A percentile compares a stretch with the other conserved stretches of the same genome.
These are phyloP conservation scores for Amanita thiersii DNA, from an alignment of 768 basidiomycete species.

Conservation along the genomic window DNA sequence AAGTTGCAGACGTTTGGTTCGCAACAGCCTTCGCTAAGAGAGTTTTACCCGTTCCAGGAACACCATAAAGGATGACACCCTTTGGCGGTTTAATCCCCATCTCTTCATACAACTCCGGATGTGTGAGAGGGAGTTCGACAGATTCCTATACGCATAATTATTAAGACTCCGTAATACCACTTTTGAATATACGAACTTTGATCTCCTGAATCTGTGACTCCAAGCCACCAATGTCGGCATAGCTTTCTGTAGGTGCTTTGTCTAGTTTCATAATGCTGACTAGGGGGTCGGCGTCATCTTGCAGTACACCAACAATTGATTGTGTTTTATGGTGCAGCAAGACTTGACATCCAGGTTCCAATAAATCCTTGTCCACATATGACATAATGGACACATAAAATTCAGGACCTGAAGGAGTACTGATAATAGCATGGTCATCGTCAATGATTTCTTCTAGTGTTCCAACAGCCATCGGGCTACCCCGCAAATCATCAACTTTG, in stretches of 20 bases:
- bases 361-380: constrained; percentile 94
- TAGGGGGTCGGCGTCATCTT: constrained; percentile 92
- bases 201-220: constrained; percentile 99
- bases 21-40: constrained; percentile 96
- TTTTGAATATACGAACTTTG: constrained; percentile 47
- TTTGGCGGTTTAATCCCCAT: constrained; percentile 99
- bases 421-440: constrained; percentile 99
- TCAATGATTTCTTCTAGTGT: constrained; percentile 97
- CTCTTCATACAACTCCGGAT: constrained; percentile 98
- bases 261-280: constrained; percentile 99
- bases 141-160: constrained; percentile 62
- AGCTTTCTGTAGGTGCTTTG: constrained; percentile 98
- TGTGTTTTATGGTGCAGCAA: constrained; percentile 94
- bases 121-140: constrained; percentile 93
- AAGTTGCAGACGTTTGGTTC: constrained; percentile 97
- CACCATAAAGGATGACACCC: constrained; percentile 98
- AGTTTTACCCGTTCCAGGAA: constrained; percentile 97
- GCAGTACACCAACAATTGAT: constrained; percentile 89
- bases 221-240: constrained; percentile 96
- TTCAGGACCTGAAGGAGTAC: constrained; percentile 89
- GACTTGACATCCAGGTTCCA: constrained; percentile 95
- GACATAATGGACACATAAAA: constrained; percentile 97
- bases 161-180: constrained; percentile 2
- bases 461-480: constrained; percentile 96
- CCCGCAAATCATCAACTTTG: constrained; percentile 89